Evolutionary conservation across 306 rosid species (phyloP), one percentile per base, ranked within the genome.

Genomic region (Rosa persica): DNA sequence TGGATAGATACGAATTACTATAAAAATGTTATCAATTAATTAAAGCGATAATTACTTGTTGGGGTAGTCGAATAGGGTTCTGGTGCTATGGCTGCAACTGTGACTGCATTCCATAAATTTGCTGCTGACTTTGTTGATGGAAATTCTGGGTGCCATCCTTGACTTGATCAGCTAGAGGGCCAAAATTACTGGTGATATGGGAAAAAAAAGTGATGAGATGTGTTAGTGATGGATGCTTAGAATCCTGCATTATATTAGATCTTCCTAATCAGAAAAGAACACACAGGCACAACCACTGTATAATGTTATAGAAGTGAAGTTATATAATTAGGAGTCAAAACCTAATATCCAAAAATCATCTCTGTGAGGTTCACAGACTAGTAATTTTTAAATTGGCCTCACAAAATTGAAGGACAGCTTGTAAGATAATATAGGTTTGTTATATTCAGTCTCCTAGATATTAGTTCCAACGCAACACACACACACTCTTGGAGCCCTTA

Each of bases 71-170:
- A 80, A 87, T 83, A 74, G 94, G 75, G 80, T 71, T 84, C 85
- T 89, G 95, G 70, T 83, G 91, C 71, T 86, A 97, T 74, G 88
- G 82, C 83, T 83, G 93, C 81, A 90, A 10, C 60, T 88, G 98
- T 43, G 91, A 74, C 81, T 87, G 97, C 62, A 85, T 70, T 76
- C 89, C 97, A 55, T 81, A 91, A 84, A 81, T 80, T 82, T 89
- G 97, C 76, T 80, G 93, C 81, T 85, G 95, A 81, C 77, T 71
- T 68, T 89, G 98, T 34, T 83, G 95, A 40, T 76, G 87, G 76
- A 66, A 51, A 88, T 83, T 92, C 82, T 81, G 89, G 79, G 95
- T 82, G 83, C 90, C 89, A 84, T 89, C 97, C 87, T 91, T 94
- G 73, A 94, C 89, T 81, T 82, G 83, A 82, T 94, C 97, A 74